Evolutionary conservation across 352 stramenopile genomes (phyloP), one percentile per base, ranked within the genome.

Genomic region (Phytophthora macrochlamydospora): DNA sequence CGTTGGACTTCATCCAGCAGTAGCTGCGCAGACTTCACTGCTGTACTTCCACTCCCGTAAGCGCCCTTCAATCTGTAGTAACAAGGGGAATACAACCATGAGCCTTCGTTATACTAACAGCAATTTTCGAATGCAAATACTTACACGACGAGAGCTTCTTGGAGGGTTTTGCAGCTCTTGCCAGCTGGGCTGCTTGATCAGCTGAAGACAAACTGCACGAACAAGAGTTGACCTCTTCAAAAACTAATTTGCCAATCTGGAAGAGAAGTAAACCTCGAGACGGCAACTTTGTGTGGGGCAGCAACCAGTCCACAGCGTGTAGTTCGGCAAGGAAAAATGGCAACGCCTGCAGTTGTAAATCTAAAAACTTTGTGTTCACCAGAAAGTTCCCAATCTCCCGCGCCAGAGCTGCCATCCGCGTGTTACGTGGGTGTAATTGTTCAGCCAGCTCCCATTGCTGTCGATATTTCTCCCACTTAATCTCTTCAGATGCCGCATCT

Each of bases 371-470:
- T 7, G 62, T 13, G 56, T 62, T 53, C 9, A 78, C 5, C 9
- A 85, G 45, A 55, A 83, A 87, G 42, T 81, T 83, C 11, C 71
- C 68, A 40, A 49, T 74, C 2, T 83, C 62, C 8, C 78, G 73
- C 2, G 62, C 71, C 13, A 79, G 31, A 7, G 13, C 58, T 40
- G 78, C 76, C 31, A 83, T 7, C 0, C 63, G 67, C 37, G 68
- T 32, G 38, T 70, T 87, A 37, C 67, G 61, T 37, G 65, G 71
- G 46, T 85, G 78, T 4, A 81, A 46, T 28, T 33, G 32, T 2
- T 62, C 14, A 64, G 18, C n/a, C 14, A 76, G 50, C 50, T 71
- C 37, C 61, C 66, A 80, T 14, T 60, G 40, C n/a, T 40, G 56
- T 49, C 79, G 67, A 30, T 70, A 76, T 13, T 49, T 50, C 2